phyloP scores from a whole-genome alignment of 179 eudicot species.

The Amaranthus tricolor region DNA sequence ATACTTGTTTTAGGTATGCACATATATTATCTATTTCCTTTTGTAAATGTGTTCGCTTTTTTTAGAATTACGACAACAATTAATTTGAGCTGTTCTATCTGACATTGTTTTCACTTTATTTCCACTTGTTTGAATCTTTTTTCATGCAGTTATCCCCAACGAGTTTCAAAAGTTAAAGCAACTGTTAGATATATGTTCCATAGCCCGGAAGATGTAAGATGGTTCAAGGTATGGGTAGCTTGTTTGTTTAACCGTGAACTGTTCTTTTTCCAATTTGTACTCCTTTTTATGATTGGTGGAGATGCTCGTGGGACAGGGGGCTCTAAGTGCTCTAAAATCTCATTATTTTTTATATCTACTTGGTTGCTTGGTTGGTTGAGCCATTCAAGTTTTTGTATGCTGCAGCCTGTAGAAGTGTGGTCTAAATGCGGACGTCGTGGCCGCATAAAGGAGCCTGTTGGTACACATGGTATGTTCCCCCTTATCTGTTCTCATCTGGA shows the following conservation, averaged over 20 bases:
- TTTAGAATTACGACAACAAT: no score
- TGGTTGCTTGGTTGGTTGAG: slow-evolving; percentile 9
- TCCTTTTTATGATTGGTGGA: background rate
- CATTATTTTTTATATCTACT: background rate
- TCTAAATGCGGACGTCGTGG: slow-evolving; percentile 92
- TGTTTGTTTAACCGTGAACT: slow-evolving; percentile 5
- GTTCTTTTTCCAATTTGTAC: background rate
- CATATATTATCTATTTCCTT: no score
- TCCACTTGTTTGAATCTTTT: background rate
- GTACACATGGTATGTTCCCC: slow-evolving; percentile 78
- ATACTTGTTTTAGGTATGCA: no score
- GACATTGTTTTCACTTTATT: no score
- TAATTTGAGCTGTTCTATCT: no score
- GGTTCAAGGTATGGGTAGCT: slow-evolving; percentile 79
- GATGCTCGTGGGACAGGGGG: background rate
- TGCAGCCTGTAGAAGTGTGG: slow-evolving; percentile 93
- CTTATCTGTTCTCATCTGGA: background rate
- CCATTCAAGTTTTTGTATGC: slow-evolving; percentile 8
- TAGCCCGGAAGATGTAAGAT: slow-evolving; percentile 91
- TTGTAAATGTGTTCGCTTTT: no score
- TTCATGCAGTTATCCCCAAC: slow-evolving; percentile 82
- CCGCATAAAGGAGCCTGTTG: slow-evolving; percentile 89
- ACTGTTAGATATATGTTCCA: slow-evolving; percentile 92
- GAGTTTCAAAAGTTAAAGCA: slow-evolving; percentile 87
- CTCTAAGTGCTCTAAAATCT: background rate